phyloP scores from a whole-genome alignment of 2,329 filamentous ascomycete species.

The Nemania bipapillata region DNA sequence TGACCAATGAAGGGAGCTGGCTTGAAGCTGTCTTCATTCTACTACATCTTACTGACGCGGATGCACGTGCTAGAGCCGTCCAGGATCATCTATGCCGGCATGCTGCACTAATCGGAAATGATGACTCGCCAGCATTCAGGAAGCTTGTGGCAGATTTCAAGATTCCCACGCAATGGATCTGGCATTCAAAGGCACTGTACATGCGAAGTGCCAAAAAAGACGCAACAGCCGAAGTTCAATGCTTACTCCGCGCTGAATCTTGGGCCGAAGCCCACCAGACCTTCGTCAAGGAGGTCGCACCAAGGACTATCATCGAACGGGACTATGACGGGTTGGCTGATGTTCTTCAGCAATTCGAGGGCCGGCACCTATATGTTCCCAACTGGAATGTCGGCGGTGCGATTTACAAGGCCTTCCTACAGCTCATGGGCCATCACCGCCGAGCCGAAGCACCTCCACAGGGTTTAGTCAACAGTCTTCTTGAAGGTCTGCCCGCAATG shows the following conservation, averaged over 20 bases:
- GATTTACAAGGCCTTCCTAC: slow-evolving; percentile 75
- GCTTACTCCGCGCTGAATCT: slow-evolving; percentile 79
- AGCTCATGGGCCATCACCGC: slow-evolving; percentile 58
- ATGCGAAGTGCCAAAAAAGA: slow-evolving; percentile 79
- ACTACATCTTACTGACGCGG: slow-evolving; percentile 74
- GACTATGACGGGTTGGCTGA: slow-evolving; percentile 77
- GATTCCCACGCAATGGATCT: slow-evolving; percentile 82
- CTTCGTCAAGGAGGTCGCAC: slow-evolving; percentile 82
- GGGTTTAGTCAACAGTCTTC: slow-evolving; percentile 65
- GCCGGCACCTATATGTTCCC: slow-evolving; percentile 68
- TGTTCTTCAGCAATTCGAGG: slow-evolving; percentile 77
- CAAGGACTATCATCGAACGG: slow-evolving; percentile 81
- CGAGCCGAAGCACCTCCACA: slow-evolving; percentile 55
- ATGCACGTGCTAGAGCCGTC: slow-evolving; percentile 72
- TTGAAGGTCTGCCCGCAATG: slow-evolving; percentile 67
- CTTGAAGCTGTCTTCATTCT: slow-evolving; percentile 79
- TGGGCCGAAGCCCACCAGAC: slow-evolving; percentile 85
- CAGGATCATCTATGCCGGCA: slow-evolving; percentile 80
- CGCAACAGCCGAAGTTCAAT: slow-evolving; percentile 77
- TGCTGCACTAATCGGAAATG: slow-evolving; percentile 71
- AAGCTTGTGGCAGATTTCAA: slow-evolving; percentile 72
- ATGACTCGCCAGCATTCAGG: slow-evolving; percentile 66
- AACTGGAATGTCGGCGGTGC: slow-evolving; percentile 84
- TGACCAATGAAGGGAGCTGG: slow-evolving; percentile 73
- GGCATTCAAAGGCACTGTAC: slow-evolving; percentile 84